Evolutionary conservation across 306 rosid species (phyloP), one percentile per base, ranked within the genome.

Genomic region (Gleditsia sinensis): DNA sequence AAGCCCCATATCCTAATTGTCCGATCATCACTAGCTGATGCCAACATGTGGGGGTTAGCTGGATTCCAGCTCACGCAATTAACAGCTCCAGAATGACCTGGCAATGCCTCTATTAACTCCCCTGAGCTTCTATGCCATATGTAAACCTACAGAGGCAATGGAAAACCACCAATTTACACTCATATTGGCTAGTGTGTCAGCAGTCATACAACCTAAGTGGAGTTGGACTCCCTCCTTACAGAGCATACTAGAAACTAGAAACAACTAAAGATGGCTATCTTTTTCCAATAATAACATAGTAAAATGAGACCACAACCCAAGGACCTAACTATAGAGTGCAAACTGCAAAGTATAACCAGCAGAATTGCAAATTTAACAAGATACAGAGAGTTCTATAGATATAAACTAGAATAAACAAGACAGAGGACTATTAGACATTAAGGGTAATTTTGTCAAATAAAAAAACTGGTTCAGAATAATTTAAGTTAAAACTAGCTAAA

Each of bases 61-160:
- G 99, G 99, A 74, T 95, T 95, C 99, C 99, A 95, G 83, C 96
- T 95, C 70, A 95, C 99, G 70, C 96, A 87, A 73, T 92, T 95
- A 36, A 95, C 98, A 32, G 99, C 89, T 54, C 99, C 99, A 39
- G 99, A 90, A 76, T 95, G 99, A 17, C 99, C 99, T 1, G 92
- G 80, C 80, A 95, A 85, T 33, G 91, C 67, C 75, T 86, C 91
- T 64, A 95, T 76, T 56, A 88, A 86, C 78, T 88, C 97, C 56
- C 88, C 89, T 0, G 96, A 85, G 67, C 76, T 81, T 86, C 97
- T 80, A 61, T 82, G 96, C 99, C 98, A 95, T 76, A 95, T 75
- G 70, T 95, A 92, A 64, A 95, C 98, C 99, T 95, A 83, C 82
- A 58, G 40, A 75, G 13, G 46, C 30, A 45, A 81, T 69, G 32